Conservation (phyloP, 805 yeast species). For the Candida ulmi region DNA sequence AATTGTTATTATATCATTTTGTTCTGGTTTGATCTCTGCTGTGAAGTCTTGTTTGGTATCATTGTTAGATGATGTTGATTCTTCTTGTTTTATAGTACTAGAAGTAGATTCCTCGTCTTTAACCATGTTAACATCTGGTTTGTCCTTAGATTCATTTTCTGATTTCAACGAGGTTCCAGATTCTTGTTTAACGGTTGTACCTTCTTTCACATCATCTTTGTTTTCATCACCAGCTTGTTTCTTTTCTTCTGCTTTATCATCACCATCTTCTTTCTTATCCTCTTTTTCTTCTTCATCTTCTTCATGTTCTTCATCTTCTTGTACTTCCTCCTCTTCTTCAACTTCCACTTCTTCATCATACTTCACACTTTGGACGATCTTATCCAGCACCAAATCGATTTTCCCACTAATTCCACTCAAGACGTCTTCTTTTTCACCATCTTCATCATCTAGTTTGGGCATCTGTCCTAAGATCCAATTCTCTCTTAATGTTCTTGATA, state of each 20-base stretch:
- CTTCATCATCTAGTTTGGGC: constrained; percentile 24
- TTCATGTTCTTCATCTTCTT: background rate
- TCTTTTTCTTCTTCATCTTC: background rate
- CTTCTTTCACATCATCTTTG: background rate
- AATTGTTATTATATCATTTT: background rate
- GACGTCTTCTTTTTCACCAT: constrained; percentile 8
- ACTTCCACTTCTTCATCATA: constrained; percentile 10
- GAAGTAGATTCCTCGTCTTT: background rate
- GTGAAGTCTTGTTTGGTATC: no score
- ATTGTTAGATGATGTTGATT: background rate
- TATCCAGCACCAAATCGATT: constrained; percentile 3
- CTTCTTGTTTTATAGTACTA: background rate
- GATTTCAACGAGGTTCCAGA: no score
- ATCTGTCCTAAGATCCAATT: constrained; percentile 53
- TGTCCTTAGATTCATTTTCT: background rate
- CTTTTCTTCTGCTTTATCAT: background rate
- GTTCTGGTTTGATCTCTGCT: background rate
- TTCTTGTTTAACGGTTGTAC: no score
- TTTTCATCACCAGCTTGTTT: background rate
- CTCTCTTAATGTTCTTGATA: constrained; percentile 45
- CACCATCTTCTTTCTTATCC: background rate
- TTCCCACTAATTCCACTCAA: constrained; percentile 2
- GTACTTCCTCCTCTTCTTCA: constrained; percentile 3
- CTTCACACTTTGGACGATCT: constrained; percentile 4
- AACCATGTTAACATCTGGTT: constrained; percentile 1